Evolutionary conservation across 192 early-diverging fungal species (phyloP).

Genomic region (Gaertneriomyces sp.): DNA sequence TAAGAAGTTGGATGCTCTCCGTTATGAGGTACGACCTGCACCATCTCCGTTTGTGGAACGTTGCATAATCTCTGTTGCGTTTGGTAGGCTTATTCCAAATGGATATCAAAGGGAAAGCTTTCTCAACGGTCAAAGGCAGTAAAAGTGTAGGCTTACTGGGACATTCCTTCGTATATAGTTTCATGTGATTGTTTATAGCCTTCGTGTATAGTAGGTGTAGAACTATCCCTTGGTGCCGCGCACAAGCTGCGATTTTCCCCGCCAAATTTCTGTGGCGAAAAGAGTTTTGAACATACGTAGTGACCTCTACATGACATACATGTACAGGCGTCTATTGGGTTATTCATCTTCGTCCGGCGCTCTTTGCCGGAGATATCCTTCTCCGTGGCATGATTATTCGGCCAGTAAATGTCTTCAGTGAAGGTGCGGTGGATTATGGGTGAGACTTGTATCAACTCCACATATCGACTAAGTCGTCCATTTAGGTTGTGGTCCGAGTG

Average conservation of each 20-base stretch:
- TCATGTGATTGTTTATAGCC: no score
- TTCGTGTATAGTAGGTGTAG: no score
- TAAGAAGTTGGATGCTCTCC: conserved; percentile 20
- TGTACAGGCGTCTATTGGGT: no score
- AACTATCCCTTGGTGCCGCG: no score
- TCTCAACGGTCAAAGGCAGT: conserved; percentile 16
- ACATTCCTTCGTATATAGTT: no score
- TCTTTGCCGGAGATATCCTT: no score
- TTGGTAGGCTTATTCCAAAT: conserved; percentile 36
- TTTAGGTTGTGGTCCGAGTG: conserved; percentile 38
- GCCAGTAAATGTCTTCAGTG: conserved; percentile 16
- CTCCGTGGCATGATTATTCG: no score
- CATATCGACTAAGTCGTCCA: not conserved
- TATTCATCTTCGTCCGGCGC: no score
- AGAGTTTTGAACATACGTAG: no score
- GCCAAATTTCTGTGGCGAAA: no score
- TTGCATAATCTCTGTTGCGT: not conserved
- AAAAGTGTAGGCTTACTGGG: not conserved
- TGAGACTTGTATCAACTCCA: not conserved
- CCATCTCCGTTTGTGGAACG: not conserved
- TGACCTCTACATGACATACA: no score
- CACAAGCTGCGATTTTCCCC: no score
- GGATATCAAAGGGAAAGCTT: conserved; percentile 39
- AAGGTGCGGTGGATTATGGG: conserved; percentile 5
- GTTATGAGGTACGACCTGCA: conserved; percentile 24